Evolutionary conservation across 169 alveolate genomes (phyloP).

Genomic region (Theileria parva): DNA sequence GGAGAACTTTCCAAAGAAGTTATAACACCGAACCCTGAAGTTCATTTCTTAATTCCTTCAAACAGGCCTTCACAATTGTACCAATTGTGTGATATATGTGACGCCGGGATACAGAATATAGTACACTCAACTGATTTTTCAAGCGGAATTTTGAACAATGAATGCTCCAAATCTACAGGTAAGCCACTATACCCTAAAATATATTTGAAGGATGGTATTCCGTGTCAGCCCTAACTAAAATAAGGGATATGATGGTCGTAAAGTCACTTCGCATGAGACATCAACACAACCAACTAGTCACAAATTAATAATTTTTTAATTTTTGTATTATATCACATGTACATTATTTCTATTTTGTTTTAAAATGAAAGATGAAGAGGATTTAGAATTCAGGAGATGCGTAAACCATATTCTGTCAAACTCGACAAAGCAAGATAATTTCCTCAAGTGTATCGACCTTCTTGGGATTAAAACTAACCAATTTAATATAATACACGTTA

Average conservation of each 20-base stretch:
- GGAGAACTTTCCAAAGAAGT: constrained; percentile 17
- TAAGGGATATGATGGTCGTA: constrained; percentile 61
- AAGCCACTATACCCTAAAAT: not conserved
- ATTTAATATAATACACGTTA: constrained; percentile 80
- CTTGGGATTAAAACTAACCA: constrained; percentile 75
- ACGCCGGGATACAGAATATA: constrained; percentile 63
- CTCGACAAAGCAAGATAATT: constrained; percentile 17
- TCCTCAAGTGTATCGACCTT: constrained; percentile 2
- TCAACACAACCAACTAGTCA: constrained; percentile 18
- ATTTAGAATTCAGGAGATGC: constrained; percentile 1
- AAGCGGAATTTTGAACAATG: constrained; percentile 2
- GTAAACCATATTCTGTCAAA: not conserved
- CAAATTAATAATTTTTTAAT: constrained; percentile 3
- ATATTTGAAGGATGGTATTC: constrained; percentile 59
- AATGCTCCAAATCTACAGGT: constrained; percentile 63
- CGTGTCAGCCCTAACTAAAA: constrained; percentile 34
- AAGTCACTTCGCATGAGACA: constrained; percentile 67
- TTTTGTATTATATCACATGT: not conserved
- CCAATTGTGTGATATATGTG: constrained; percentile 64
- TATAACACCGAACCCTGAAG: constrained; percentile 48
- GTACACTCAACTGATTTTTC: constrained; percentile 4
- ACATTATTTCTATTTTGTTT: not conserved
- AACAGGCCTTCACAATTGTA: constrained; percentile 61
- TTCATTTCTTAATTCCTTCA: constrained; percentile 62
- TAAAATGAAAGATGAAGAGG: constrained; percentile 12